Percentiles rank a stretch among this genome's conserved stretches.
Conservation (phyloP, 1,139 yeast species). For the Suhomyces yuchorum region DNA sequence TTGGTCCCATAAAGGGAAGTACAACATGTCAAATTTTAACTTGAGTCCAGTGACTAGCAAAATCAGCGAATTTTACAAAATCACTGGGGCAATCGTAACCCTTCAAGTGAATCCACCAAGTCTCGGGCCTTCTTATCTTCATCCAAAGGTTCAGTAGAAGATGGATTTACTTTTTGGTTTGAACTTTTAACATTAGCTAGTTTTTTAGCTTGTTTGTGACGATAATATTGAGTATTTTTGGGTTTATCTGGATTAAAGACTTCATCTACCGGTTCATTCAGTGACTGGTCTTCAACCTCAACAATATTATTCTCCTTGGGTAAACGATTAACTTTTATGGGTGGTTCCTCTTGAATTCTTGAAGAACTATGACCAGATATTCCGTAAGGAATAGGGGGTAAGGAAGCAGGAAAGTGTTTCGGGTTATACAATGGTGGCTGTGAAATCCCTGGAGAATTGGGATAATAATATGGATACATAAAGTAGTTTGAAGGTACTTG, state of each 20-base stretch:
- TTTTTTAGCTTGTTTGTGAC: background rate
- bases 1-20: background rate
- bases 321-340: background rate
- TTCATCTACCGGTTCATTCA: background rate
- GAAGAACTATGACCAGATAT: background rate
- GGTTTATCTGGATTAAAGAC: background rate
- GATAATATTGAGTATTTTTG: background rate
- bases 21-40: background rate
- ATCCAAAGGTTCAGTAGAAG: conserved; percentile 10
- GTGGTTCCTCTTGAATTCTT: background rate
- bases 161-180: background rate
- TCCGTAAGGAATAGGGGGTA: conserved; percentile 1
- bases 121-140: conserved; percentile 37
- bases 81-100: background rate
- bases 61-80: too few relatives aligned
- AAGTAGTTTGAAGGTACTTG: conserved; percentile 6
- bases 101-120: conserved; percentile 29
- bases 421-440: background rate
- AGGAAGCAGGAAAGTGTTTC: conserved; percentile 1
- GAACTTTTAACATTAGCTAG: background rate
- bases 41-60: background rate
- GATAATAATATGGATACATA: conserved; percentile 8
- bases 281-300: background rate
- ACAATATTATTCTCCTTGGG: background rate
- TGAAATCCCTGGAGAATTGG: background rate